Evolutionary conservation across 2,329 filamentous ascomycete species (phyloP), one percentile per base, ranked within the genome.

Genomic region (Nigrospora osmanthi): DNA sequence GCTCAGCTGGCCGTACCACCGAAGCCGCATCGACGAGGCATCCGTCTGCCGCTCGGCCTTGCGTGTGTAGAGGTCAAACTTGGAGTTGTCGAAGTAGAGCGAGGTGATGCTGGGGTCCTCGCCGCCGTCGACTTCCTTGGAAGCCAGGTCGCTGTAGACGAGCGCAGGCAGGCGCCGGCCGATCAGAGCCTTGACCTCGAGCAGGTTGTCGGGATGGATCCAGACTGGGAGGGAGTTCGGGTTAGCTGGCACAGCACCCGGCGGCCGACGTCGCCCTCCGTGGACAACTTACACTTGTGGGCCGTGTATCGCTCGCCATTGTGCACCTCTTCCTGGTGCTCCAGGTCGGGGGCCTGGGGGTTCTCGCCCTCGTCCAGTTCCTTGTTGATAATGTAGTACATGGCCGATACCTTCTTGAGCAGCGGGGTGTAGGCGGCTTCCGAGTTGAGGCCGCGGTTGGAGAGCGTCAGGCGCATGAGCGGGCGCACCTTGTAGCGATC

Each of bases 111-210:
- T 87, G 6, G 93, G 93, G 58, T 97, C 91, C 52, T 89, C 80
- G 49, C 78, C 81, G 38, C 81, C 81, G 57, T 95, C 89, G 37
- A 87, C 78, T 54, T 93, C 78, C 66, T 91, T 94, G 31, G 88
- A 82, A 1, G 85, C 79, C 54, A 90, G 85, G 38, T 93, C 84
- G 61, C 93, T 96, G 68, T 96, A 98, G 17, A 98, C 84, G 14
- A 98, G 81, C 30, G 94, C 82, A 1, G 93, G 93, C 17, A 98
- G 76, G 47, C 87, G 87, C 50, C 93, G 87, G 31, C 97, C 78
- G 49, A 98, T 94, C 58, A 89, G 83, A 6, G 93, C 97, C 75
- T 97, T 96, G 62, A 97, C 89, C 69, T 98, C 93, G 54, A 97
- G 81, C 28, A 97, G 73, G 66, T 98, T 97, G 58, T 98, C 93